phyloP scores from a whole-genome alignment of 139 green algal species.

The Chlamydomonas sphaeroides region DNA sequence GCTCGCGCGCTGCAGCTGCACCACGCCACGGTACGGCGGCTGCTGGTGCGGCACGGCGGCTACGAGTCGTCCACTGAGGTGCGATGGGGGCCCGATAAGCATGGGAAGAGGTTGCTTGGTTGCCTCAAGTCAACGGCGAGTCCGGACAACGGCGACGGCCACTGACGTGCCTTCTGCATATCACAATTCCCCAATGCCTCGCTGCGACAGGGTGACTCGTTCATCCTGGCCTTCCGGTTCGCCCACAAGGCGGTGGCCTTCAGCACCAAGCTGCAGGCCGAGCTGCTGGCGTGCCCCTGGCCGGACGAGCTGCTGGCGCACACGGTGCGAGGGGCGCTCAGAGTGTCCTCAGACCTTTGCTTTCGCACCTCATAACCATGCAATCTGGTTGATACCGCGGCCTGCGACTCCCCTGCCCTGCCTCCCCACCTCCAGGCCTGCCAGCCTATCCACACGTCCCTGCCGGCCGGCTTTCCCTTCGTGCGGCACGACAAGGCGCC shows the following conservation, averaged over 20 bases:
- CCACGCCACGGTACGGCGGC: slow-evolving; percentile 15
- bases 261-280: slow-evolving; percentile 24
- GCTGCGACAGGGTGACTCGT: slow-evolving; percentile 16
- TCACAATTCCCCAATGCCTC: too few relatives aligned
- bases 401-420: too few relatives aligned
- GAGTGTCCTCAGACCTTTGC: too few relatives aligned
- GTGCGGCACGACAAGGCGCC: too few relatives aligned
- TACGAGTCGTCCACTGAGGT: slow-evolving; percentile 42
- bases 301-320: background rate
- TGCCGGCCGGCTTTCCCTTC: slow-evolving; percentile 12
- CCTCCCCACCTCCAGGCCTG: background rate
- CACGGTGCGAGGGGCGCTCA: background rate
- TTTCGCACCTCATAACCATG: too few relatives aligned
- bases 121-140: background rate
- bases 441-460: background rate
- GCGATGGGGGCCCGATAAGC: background rate
- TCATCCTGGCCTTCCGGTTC: slow-evolving; percentile 40
- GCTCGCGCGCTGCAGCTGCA: slow-evolving; percentile 26
- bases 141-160: too few relatives aligned
- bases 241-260: slow-evolving; percentile 25
- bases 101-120: too few relatives aligned
- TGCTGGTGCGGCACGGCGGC: slow-evolving; percentile 16
- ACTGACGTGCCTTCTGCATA: too few relatives aligned
- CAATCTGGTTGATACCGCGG: too few relatives aligned
- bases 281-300: slow-evolving; percentile 5